Conservation (phyloP, 495 filamentous ascomycete genomes). For the Cudoniella acicularis region DNA sequence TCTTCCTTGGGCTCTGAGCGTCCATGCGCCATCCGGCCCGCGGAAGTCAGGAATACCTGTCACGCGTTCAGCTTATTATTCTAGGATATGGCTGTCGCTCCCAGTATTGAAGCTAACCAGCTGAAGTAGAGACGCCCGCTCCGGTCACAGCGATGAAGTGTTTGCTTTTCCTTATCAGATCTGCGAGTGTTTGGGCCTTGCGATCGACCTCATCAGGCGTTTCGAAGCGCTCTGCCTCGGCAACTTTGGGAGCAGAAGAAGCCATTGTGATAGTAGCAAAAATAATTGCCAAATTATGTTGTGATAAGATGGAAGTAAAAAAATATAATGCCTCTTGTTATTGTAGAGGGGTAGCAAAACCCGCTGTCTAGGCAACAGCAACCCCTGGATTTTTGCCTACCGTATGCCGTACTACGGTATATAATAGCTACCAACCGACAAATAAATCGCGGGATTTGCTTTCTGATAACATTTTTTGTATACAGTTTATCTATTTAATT, state of each 20-base stretch:
- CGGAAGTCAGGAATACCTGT: conserved; percentile 44
- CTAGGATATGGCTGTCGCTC: background rate
- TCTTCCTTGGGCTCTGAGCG: conserved; percentile 36
- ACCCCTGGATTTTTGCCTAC: too few species aligned
- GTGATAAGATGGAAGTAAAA: too few species aligned
- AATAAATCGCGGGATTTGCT: too few species aligned
- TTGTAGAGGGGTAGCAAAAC: too few species aligned
- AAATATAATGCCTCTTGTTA: too few species aligned
- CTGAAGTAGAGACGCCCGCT: conserved; percentile 42
- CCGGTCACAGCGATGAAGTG: conserved; percentile 46
- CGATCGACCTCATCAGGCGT: conserved; percentile 25
- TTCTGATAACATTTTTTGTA: too few species aligned
- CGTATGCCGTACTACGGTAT: too few species aligned
- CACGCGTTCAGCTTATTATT: background rate
- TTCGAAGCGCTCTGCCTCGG: conserved; percentile 36
- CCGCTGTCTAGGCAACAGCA: too few species aligned
- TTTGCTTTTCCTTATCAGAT: conserved; percentile 37
- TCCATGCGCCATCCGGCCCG: conserved; percentile 42
- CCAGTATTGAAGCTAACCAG: conserved; percentile 24
- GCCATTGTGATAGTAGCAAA: too few species aligned
- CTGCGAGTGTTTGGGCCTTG: conserved; percentile 34
- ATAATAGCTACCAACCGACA: too few species aligned
- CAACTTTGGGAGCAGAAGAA: conserved; percentile 32
- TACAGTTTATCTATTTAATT: too few species aligned
- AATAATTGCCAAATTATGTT: too few species aligned